phyloP scores from a whole-genome alignment of 495 filamentous ascomycete species.

The Neurospora cerealis region DNA sequence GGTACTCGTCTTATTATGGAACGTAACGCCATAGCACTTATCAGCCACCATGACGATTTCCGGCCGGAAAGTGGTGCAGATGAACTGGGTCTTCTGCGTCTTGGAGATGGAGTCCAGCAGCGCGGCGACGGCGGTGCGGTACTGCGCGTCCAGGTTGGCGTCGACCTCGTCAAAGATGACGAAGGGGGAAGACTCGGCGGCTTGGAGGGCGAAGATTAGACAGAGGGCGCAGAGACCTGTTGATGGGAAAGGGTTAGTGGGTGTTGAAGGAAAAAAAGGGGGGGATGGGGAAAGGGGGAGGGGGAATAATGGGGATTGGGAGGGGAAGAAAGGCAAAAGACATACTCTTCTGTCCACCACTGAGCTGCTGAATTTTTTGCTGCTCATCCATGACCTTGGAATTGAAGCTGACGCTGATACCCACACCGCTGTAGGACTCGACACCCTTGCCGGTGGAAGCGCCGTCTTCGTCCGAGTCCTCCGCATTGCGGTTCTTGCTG shows the following conservation, averaged over 20 bases:
- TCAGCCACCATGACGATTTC: conserved; percentile 94
- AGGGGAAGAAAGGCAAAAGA: conserved; percentile 3
- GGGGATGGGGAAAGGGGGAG: too few species aligned
- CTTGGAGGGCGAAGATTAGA: conserved; percentile 96
- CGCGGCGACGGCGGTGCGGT: conserved; percentile 84
- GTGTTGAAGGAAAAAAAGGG: too few species aligned
- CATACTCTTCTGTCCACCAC: conserved; percentile 94
- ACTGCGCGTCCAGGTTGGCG: conserved; percentile 95
- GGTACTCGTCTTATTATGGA: conserved; percentile 83
- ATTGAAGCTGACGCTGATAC: conserved; percentile 98
- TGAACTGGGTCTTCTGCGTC: conserved; percentile 55
- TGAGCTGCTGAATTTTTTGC: conserved; percentile 93
- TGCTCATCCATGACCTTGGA: conserved; percentile 92
- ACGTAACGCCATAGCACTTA: conserved; percentile 95
- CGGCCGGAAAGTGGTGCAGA: conserved; percentile 90
- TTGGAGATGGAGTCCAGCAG: conserved; percentile 71
- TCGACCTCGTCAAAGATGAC: conserved; percentile 99
- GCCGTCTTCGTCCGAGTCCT: conserved; percentile 50
- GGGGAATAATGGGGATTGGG: not conserved
- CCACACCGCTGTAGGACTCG: conserved; percentile 94
- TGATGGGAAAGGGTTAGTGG: conserved; percentile 17
- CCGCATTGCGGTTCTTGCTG: conserved; percentile 40
- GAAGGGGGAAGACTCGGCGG: conserved; percentile 93
- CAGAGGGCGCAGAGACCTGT: conserved; percentile 90
- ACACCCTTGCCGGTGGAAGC: conserved; percentile 55